phyloP scores from a whole-genome alignment of 164 flowering plant species.

The Vitis rotundifolia region DNA sequence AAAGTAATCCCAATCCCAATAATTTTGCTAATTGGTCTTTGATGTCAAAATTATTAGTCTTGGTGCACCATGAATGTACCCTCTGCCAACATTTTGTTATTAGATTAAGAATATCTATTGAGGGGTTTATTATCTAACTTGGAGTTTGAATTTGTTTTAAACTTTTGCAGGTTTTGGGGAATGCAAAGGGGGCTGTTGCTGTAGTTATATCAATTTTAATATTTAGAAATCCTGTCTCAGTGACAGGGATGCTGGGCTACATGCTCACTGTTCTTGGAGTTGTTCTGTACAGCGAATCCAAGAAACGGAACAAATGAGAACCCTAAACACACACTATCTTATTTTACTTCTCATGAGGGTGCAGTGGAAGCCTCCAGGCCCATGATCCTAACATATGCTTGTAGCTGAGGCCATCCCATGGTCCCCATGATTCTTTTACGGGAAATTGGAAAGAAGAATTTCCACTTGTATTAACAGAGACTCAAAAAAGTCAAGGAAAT shows the following conservation, averaged over 20 bases:
- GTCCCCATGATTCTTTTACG: neutral
- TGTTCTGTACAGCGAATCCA: conserved; percentile 36
- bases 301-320: conserved; percentile 25
- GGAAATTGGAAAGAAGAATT: neutral
- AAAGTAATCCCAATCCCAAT: no score
- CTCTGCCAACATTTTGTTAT: no score
- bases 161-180: conserved; percentile 31
- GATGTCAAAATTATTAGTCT: no score
- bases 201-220: conserved; percentile 33
- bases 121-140: neutral
- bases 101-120: neutral
- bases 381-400: neutral
- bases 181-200: conserved; percentile 36
- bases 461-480: neutral
- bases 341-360: neutral
- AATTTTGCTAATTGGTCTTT: no score
- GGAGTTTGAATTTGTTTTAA: neutral
- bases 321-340: neutral
- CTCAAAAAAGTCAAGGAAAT: neutral
- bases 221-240: conserved; percentile 37
- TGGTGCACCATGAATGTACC: no score
- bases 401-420: neutral
- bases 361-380: neutral
- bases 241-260: conserved; percentile 39
- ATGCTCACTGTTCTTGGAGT: conserved; percentile 36